These are phyloP conservation scores for baker's yeast (Saccharomyces cerevisiae) DNA, from an alignment of 805 yeast species.

Conservation along the genomic window DNA sequence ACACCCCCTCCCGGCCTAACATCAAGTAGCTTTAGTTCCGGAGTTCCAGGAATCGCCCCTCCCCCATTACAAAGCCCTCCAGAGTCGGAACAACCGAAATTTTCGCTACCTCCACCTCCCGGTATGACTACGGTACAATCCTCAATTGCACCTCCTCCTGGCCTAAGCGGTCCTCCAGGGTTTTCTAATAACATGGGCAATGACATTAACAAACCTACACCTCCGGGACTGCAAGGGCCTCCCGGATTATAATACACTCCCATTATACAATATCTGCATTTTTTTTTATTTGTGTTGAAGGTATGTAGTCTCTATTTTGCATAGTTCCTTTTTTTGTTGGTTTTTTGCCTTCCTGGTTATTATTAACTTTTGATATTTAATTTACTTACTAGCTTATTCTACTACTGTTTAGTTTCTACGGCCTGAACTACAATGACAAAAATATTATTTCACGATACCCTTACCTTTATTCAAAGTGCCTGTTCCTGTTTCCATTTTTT, in stretches of 20 bases:
- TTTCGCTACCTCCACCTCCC: constrained; percentile 2
- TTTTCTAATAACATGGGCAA: neutral
- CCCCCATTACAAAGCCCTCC: constrained; percentile 15
- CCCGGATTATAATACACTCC: constrained; percentile 22
- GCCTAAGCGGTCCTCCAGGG: constrained; percentile 23
- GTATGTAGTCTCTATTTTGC: neutral
- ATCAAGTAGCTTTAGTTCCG: constrained; percentile 2
- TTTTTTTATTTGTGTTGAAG: neutral
- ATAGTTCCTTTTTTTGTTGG: neutral
- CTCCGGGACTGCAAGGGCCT: constrained; percentile 25
- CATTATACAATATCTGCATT: constrained; percentile 1
- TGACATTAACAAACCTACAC: neutral
- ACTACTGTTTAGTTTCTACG: neutral
- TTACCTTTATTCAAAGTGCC: neutral
- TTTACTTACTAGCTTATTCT: neutral
- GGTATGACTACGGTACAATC: neutral
- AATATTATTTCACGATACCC: neutral
- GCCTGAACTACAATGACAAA: neutral
- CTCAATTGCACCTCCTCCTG: constrained; percentile 12
- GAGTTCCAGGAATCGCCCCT: constrained; percentile 15
- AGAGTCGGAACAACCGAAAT: constrained; percentile 1
- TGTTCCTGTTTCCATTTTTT: constrained; percentile 38
- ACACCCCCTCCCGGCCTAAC: constrained; percentile 9
- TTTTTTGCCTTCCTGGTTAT: neutral
- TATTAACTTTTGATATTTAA: neutral